phyloP scores from a whole-genome alignment of 2,329 filamentous ascomycete genomes.

The Parasarocladium wereldwijsianum region DNA sequence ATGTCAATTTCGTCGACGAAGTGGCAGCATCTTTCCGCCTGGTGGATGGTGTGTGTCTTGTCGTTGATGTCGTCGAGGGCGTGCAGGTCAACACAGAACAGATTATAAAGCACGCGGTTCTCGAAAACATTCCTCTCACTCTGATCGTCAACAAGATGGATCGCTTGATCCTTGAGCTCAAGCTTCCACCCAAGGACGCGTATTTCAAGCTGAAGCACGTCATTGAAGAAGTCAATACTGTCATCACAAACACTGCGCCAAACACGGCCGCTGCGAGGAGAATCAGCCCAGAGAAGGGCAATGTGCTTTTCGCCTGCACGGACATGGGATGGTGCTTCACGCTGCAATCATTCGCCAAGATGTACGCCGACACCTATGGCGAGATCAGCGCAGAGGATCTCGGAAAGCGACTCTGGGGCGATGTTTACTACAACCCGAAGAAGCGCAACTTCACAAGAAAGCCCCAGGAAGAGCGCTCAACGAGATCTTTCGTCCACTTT shows the following conservation, averaged over 20 bases:
- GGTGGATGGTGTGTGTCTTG: slow-evolving; percentile 80
- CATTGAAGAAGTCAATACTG: slow-evolving; percentile 93
- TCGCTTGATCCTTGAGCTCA: slow-evolving; percentile 81
- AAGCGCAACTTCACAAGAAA: slow-evolving; percentile 90
- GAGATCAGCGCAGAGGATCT: slow-evolving; percentile 75
- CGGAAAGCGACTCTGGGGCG: slow-evolving; percentile 77
- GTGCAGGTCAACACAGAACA: slow-evolving; percentile 97
- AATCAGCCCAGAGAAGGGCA: slow-evolving; percentile 89
- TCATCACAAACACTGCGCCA: slow-evolving; percentile 79
- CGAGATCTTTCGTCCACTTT: slow-evolving; percentile 85
- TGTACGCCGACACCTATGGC: slow-evolving; percentile 84
- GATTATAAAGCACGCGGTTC: slow-evolving; percentile 87
- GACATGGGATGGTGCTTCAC: slow-evolving; percentile 97
- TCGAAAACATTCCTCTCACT: slow-evolving; percentile 78
- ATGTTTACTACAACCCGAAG: slow-evolving; percentile 86
- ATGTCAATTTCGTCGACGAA: slow-evolving; percentile 97
- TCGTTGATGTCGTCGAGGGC: slow-evolving; percentile 96
- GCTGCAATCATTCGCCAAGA: slow-evolving; percentile 81
- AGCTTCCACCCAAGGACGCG: slow-evolving; percentile 84
- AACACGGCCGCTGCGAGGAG: slow-evolving; percentile 65
- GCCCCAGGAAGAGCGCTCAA: slow-evolving; percentile 62
- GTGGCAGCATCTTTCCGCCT: slow-evolving; percentile 77
- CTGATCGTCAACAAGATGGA: slow-evolving; percentile 97
- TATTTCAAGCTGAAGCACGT: slow-evolving; percentile 99
- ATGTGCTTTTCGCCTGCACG: slow-evolving; percentile 91